Percentiles rank a stretch among this genome's conserved stretches.
Conservation (phyloP, 495 filamentous ascomycete species). For the Neurospora tetrasperma region DNA sequence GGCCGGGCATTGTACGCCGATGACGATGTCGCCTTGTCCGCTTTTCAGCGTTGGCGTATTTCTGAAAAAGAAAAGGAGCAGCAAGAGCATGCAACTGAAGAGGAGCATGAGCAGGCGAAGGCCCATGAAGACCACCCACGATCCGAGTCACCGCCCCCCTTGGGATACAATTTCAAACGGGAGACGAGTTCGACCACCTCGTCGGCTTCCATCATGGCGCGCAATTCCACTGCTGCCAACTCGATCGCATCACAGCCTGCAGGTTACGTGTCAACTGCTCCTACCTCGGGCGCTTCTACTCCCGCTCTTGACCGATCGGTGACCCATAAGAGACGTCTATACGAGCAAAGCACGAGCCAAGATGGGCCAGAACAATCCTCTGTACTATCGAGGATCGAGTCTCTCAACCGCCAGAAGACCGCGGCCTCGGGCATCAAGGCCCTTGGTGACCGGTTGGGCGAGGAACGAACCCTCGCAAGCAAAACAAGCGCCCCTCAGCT, state of each 20-base stretch:
- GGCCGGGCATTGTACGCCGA: slow-evolving; percentile 67
- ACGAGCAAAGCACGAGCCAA: slow-evolving; percentile 75
- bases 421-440: slow-evolving; percentile 5
- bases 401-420: slow-evolving; percentile 48
- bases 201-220: slow-evolving; percentile 57
- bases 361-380: slow-evolving; percentile 70
- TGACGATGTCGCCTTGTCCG: slow-evolving; percentile 68
- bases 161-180: slow-evolving; percentile 60
- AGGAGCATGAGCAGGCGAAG: slow-evolving; percentile 22
- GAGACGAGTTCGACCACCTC: slow-evolving; percentile 83
- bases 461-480: slow-evolving; percentile 25
- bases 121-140: slow-evolving; percentile 34
- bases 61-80: slow-evolving; percentile 45
- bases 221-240: slow-evolving; percentile 82
- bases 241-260: slow-evolving; percentile 73
- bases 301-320: slow-evolving; percentile 38
- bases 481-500: slow-evolving; percentile 41
- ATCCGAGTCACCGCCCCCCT: slow-evolving; percentile 49
- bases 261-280: slow-evolving; percentile 30
- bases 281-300: slow-evolving; percentile 20
- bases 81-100: slow-evolving; percentile 28
- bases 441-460: slow-evolving; percentile 25
- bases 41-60: slow-evolving; percentile 61
- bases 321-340: slow-evolving; percentile 65
- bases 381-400: slow-evolving; percentile 68